These are phyloP conservation scores for Tylopilus cervinicoccineus DNA, from an alignment of 768 basidiomycete species.

Conservation along the genomic window DNA sequence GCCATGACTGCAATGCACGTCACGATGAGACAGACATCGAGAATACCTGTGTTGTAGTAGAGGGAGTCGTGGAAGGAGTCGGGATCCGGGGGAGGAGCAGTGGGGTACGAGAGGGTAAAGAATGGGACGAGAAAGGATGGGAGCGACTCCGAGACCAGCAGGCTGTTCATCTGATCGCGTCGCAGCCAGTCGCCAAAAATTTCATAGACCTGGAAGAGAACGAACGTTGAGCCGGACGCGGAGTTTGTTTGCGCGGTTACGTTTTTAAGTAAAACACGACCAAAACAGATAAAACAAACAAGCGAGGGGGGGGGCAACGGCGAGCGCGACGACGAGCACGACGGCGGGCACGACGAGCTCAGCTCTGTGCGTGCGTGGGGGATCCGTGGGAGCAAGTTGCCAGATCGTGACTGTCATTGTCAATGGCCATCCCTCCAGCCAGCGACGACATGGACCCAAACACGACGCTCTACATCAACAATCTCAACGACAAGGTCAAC, in stretches of 20 bases:
- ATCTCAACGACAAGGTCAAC: conserved; percentile 89
- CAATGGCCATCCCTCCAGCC: too few species aligned
- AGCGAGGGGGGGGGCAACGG: background rate
- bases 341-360: conserved; percentile 1
- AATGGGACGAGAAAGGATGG: conserved; percentile 60
- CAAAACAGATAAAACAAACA: conserved; percentile 15
- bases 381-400: conserved; percentile 23
- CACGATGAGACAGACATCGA: conserved; percentile 76
- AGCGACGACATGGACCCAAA: conserved; percentile 68
- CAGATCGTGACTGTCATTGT: conserved; percentile 10
- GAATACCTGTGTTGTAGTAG: conserved; percentile 70
- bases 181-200: conserved; percentile 31
- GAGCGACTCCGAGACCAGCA: conserved; percentile 39
- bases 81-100: conserved; percentile 46
- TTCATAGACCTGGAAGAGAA: conserved; percentile 28
- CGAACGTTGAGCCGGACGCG: conserved; percentile 9
- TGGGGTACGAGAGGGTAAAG: conserved; percentile 70
- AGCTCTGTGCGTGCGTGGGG: background rate
- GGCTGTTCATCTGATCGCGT: conserved; percentile 35
- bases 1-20: conserved; percentile 86
- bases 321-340: conserved; percentile 4
- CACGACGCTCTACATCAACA: conserved; percentile 86
- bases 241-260: conserved; percentile 31
- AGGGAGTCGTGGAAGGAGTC: conserved; percentile 70
- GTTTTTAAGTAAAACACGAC: conserved; percentile 29